Conservation (phyloP, 1,284 basidiomycete genomes). For the Tilletia walkeri region DNA sequence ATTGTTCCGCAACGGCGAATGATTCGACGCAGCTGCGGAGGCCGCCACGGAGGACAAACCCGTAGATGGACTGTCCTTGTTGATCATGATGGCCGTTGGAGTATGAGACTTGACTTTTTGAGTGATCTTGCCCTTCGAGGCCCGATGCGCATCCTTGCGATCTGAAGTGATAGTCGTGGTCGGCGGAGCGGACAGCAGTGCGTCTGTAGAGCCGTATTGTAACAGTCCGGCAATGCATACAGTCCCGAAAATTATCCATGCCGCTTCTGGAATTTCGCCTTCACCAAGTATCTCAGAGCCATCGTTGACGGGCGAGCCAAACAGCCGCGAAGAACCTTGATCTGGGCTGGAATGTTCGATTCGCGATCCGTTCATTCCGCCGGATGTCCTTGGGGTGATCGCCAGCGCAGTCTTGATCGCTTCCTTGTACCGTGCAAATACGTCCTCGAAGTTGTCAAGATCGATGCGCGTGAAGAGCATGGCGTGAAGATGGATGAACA, state of each 20-base stretch:
- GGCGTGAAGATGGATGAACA: conserved; percentile 88
- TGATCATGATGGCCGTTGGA: conserved; percentile 33
- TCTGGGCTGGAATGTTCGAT: background rate
- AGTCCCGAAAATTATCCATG: conserved; percentile 96
- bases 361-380: background rate
- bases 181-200: conserved; percentile 61
- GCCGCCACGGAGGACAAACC: background rate
- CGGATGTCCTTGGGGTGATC: conserved; percentile 12
- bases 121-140: conserved; percentile 33
- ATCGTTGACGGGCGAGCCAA: background rate
- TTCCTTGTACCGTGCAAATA: conserved; percentile 67
- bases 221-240: conserved; percentile 78
- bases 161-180: conserved; percentile 6
- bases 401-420: conserved; percentile 58
- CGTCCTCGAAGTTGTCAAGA: conserved; percentile 81
- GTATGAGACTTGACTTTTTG: conserved; percentile 58
- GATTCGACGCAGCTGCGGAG: conserved; percentile 28
- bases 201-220: conserved; percentile 79
- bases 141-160: conserved; percentile 56
- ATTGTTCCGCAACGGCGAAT: conserved; percentile 25
- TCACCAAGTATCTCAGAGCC: background rate
- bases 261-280: conserved; percentile 67
- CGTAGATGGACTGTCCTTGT: conserved; percentile 31
- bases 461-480: conserved; percentile 93
- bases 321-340: background rate